phyloP scores from a whole-genome alignment of 768 basidiomycete species.

The Mycena floridula region DNA sequence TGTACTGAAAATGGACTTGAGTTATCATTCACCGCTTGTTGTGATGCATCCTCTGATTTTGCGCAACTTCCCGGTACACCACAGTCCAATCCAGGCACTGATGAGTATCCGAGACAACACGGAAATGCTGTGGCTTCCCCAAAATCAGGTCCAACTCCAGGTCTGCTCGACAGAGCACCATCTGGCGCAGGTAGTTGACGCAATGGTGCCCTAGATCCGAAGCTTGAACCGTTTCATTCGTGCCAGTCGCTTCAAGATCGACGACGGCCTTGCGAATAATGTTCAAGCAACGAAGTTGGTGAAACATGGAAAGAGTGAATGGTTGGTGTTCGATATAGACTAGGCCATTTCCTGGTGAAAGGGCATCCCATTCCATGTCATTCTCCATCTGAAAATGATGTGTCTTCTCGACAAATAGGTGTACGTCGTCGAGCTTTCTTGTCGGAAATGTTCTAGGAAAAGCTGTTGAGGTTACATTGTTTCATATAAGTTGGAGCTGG shows the following conservation, averaged over 20 bases:
- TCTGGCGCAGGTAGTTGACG: constrained; percentile 7
- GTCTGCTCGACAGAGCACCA: constrained; percentile 5
- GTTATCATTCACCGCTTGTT: background rate
- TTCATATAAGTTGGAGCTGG: no score
- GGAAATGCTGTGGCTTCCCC: constrained; percentile 3
- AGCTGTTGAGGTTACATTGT: background rate
- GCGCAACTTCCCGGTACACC: constrained; percentile 6
- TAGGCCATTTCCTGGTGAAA: constrained; percentile 1
- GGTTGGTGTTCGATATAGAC: constrained; percentile 1
- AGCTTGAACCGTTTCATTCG: background rate
- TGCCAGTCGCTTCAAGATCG: background rate
- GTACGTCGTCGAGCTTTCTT: constrained; percentile 2
- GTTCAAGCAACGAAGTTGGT: constrained; percentile 23
- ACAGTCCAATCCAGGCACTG: constrained; percentile 10
- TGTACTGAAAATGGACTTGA: no score
- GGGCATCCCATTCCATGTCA: constrained; percentile 1
- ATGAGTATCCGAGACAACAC: constrained; percentile 5
- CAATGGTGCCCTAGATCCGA: constrained; percentile 4
- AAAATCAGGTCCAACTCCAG: constrained; percentile 2
- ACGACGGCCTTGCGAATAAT: constrained; percentile 5
- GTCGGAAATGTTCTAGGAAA: constrained; percentile 3
- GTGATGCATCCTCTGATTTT: constrained; percentile 6
- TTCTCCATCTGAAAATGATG: constrained; percentile 4
- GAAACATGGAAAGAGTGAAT: constrained; percentile 21
- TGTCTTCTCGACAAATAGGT: constrained; percentile 5